phyloP scores from a whole-genome alignment of 2,329 filamentous ascomycete species.

The Aureobasidium sp. region DNA sequence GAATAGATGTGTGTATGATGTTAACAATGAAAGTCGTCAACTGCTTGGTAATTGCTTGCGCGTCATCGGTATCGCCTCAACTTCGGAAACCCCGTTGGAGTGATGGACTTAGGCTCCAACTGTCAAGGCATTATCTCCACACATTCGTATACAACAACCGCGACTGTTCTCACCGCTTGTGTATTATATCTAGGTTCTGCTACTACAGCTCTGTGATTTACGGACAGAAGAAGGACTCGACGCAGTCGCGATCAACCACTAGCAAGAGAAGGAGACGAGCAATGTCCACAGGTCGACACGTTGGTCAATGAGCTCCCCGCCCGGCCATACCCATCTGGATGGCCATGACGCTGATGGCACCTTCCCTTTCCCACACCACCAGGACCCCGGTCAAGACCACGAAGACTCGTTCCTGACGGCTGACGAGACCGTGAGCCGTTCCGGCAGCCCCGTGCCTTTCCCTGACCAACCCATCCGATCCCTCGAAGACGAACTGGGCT shows the following conservation, averaged over 20 bases:
- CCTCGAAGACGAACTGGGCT: constrained; percentile 17
- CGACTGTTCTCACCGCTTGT: not conserved
- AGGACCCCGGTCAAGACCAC: not conserved
- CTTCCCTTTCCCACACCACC: not conserved
- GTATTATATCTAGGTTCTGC: not conserved
- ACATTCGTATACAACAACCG: not conserved
- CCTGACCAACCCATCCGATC: not conserved
- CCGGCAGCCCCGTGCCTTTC: not conserved
- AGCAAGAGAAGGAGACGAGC: constrained; percentile 1
- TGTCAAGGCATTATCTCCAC: constrained; percentile 3
- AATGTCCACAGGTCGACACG: constrained; percentile 5
- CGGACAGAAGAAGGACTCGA: not conserved
- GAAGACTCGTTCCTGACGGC: constrained; percentile 1
- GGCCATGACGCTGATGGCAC: constrained; percentile 7
- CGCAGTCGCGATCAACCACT: not conserved
- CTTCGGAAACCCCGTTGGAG: not conserved
- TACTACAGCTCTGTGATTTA: not conserved
- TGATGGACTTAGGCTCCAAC: constrained; percentile 5
- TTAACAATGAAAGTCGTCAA: not conserved
- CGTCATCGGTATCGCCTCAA: constrained; percentile 1
- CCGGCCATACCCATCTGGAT: constrained; percentile 10
- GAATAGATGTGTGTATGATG: constrained; percentile 13
- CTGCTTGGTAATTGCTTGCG: not conserved
- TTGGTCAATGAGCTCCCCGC: constrained; percentile 16
- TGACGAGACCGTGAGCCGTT: not conserved